A percentile compares a stretch with the other conserved stretches of the same genome.
Conservation (phyloP, 108 stramenopile species). For the Nitzschia palea region DNA sequence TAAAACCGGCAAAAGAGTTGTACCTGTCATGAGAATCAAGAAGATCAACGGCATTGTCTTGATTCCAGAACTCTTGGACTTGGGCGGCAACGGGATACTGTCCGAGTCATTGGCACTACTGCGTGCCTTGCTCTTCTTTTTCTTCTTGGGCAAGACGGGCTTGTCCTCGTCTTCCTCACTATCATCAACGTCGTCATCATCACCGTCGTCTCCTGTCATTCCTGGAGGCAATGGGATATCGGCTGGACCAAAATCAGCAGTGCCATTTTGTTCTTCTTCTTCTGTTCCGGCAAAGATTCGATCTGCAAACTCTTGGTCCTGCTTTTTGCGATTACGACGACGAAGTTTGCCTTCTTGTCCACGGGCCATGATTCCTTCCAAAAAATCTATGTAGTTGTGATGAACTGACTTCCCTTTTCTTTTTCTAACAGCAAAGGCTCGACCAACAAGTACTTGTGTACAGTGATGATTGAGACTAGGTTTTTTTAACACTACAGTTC, state of each 20-base stretch:
- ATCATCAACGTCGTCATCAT: slow-evolving; percentile 45
- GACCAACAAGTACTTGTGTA: too few species aligned
- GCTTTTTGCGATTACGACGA: slow-evolving; percentile 60
- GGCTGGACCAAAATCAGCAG: slow-evolving; percentile 22
- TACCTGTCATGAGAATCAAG: slow-evolving; percentile 81
- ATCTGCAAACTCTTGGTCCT: slow-evolving; percentile 57
- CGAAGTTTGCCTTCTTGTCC: slow-evolving; percentile 74
- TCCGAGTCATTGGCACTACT: slow-evolving; percentile 24
- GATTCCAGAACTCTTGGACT: slow-evolving; percentile 52
- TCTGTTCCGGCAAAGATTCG: slow-evolving; percentile 42
- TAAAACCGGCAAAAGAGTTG: slow-evolving; percentile 77
- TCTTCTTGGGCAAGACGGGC: slow-evolving; percentile 15
- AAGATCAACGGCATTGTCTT: slow-evolving; percentile 79
- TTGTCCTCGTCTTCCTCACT: slow-evolving; percentile 41
- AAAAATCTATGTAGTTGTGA: too few species aligned
- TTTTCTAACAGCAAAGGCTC: too few species aligned
- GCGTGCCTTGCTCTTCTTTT: slow-evolving; percentile 37
- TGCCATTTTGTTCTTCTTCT: slow-evolving; percentile 15
- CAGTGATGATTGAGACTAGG: too few species aligned
- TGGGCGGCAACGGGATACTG: slow-evolving; percentile 12
- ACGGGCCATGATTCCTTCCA: too few species aligned
- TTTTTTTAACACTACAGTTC: too few species aligned
- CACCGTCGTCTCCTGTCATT: slow-evolving; percentile 22
- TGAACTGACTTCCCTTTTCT: too few species aligned
- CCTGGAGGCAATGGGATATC: slow-evolving; percentile 49